Percentiles rank a stretch among this genome's conserved stretches.
These are phyloP conservation scores for Chrysanthemum lavandulifolium DNA, from an alignment of 129 eudicot species.

Conservation along the genomic window DNA sequence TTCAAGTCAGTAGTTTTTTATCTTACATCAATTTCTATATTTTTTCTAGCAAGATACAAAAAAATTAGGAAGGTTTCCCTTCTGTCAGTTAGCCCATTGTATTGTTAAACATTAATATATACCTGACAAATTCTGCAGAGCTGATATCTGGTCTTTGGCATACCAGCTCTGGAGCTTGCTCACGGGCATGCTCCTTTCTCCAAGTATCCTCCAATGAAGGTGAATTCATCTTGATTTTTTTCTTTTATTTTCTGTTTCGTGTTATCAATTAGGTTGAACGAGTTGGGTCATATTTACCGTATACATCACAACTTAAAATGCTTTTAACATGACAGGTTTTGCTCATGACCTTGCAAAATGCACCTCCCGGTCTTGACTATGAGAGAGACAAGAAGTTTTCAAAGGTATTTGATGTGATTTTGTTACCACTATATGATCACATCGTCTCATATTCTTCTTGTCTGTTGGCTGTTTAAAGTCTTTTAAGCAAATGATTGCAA, in stretches of 20 bases:
- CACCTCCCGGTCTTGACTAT: constrained; percentile 95
- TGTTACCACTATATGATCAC: background rate
- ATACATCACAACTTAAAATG: constrained; percentile 1
- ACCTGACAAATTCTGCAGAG: constrained; percentile 8
- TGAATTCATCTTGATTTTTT: constrained; percentile 22
- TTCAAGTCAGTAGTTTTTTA: constrained; percentile 59
- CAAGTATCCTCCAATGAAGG: constrained; percentile 99
- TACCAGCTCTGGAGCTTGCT: constrained; percentile 95
- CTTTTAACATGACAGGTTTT: constrained; percentile 52
- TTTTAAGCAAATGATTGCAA: constrained; percentile 99
- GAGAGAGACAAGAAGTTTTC: constrained; percentile 92
- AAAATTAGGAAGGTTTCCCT: background rate
- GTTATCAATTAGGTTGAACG: too few relatives aligned
- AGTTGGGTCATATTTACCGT: too few relatives aligned
- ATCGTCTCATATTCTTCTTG: constrained; percentile 12
- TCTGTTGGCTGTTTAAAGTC: constrained; percentile 48
- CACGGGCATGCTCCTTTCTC: constrained; percentile 99
- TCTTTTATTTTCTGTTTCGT: background rate
- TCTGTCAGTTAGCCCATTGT: background rate
- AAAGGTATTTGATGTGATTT: constrained; percentile 44
- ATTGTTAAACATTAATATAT: constrained; percentile 35
- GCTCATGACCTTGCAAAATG: constrained; percentile 97
- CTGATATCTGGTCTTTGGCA: constrained; percentile 96
- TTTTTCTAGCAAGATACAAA: background rate
- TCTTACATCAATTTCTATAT: constrained; percentile 1